These are phyloP conservation scores for Aspergillus ruber DNA, from an alignment of 2,329 filamentous ascomycete species.

Conservation along the genomic window DNA sequence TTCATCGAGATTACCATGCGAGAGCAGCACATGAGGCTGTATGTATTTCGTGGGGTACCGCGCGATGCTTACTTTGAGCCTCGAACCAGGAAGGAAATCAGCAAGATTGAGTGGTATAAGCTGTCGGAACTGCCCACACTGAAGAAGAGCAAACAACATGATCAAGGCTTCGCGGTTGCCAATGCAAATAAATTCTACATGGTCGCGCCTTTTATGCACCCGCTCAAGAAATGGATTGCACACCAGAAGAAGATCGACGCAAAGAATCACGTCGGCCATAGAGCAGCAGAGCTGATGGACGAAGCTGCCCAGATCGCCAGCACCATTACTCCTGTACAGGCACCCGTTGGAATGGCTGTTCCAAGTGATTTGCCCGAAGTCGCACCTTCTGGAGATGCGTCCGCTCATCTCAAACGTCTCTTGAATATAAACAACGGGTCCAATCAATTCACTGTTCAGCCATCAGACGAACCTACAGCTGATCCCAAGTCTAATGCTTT, in stretches of 20 bases:
- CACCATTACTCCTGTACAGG: conserved; percentile 13
- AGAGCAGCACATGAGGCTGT: conserved; percentile 87
- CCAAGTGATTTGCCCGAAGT: conserved; percentile 38
- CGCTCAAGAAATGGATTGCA: conserved; percentile 84
- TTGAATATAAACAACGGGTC: conserved; percentile 32
- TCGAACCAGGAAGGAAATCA: conserved; percentile 91
- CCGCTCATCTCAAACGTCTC: conserved; percentile 47
- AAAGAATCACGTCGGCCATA: conserved; percentile 39
- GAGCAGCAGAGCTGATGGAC: conserved; percentile 54
- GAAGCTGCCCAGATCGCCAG: conserved; percentile 35
- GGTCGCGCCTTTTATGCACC: conserved; percentile 86
- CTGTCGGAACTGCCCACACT: conserved; percentile 80
- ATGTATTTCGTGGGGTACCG: conserved; percentile 82
- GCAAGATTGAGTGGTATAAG: conserved; percentile 92
- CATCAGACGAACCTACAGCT: conserved; percentile 13
- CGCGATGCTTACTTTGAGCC: conserved; percentile 84
- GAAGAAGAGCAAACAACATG: conserved; percentile 64
- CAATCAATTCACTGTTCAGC: conserved; percentile 7
- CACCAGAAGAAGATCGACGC: conserved; percentile 70
- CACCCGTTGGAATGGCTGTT: conserved; percentile 16
- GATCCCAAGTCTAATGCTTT: conserved; percentile 46
- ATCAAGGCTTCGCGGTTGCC: conserved; percentile 49
- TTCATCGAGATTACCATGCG: conserved; percentile 83
- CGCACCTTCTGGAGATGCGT: conserved; percentile 36
- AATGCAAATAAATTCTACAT: conserved; percentile 93